Evolutionary conservation across 148 eudicot species (phyloP).

Genomic region (Agrostemma githago): DNA sequence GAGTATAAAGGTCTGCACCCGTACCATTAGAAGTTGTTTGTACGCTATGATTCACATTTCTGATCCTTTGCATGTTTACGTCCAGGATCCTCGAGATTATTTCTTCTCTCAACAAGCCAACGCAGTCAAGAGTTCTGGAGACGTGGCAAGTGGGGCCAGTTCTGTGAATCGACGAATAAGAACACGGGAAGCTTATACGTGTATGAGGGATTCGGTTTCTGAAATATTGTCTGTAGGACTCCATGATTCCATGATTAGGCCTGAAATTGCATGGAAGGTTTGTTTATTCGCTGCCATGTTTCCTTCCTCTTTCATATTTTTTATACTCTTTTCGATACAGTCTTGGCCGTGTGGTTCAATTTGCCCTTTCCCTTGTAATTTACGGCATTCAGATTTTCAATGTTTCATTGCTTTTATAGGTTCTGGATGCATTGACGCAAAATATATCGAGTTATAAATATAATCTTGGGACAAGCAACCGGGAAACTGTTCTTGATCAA

Average conservation of each 20-base stretch:
- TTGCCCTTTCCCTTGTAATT: not conserved
- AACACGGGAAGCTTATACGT: constrained; percentile 58
- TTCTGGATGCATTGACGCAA: constrained; percentile 60
- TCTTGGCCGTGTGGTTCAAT: not conserved
- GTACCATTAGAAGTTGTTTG: constrained; percentile 8
- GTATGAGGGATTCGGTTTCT: constrained; percentile 44
- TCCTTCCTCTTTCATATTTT: not conserved
- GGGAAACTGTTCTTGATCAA: constrained; percentile 80
- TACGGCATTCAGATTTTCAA: constrained; percentile 2
- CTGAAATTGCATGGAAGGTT: constrained; percentile 84
- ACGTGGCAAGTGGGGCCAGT: constrained; percentile 41
- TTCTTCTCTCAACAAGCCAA: constrained; percentile 94
- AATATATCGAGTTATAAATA: constrained; percentile 76
- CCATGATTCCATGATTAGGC: constrained; percentile 53
- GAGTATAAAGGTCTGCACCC: constrained; percentile 66
- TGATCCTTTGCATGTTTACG: constrained; percentile 14
- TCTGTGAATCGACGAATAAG: constrained; percentile 44
- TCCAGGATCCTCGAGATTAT: constrained; percentile 96
- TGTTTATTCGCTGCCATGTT: constrained; percentile 15
- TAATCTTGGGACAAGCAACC: constrained; percentile 60
- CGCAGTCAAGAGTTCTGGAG: constrained; percentile 61
- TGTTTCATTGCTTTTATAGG: constrained; percentile 35
- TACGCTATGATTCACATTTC: constrained; percentile 3
- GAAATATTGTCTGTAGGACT: constrained; percentile 52
- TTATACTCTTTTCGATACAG: not conserved